Evolutionary conservation across 208 protist species (phyloP).

Genomic region (Acanthamoeba sp.): DNA sequence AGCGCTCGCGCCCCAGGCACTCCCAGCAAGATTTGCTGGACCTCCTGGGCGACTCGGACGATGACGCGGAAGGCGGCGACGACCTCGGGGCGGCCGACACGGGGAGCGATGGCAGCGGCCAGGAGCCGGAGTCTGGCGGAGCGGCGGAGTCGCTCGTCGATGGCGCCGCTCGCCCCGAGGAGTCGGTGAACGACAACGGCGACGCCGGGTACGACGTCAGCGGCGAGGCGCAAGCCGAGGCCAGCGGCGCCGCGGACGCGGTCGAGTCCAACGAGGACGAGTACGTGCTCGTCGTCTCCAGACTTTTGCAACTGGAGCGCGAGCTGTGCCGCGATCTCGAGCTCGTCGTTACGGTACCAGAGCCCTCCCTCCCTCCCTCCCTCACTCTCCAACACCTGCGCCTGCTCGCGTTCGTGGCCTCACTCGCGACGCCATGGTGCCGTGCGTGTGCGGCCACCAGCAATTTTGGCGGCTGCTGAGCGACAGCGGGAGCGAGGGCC

Average conservation of each 20-base stretch:
- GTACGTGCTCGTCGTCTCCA: background rate
- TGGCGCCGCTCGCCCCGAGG: too few species aligned
- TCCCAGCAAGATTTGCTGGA: constrained; percentile 49
- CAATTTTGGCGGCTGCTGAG: constrained; percentile 6
- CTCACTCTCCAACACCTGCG: too few species aligned
- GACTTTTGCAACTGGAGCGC: constrained; percentile 9
- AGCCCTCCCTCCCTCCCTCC: too few species aligned
- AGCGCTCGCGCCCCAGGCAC: background rate
- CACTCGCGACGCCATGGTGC: too few species aligned
- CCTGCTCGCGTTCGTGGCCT: too few species aligned
- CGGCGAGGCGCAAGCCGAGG: background rate
- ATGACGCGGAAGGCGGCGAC: background rate
- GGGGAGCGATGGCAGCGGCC: background rate
- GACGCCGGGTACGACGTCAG: background rate
- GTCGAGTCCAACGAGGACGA: background rate
- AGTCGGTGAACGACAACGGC: background rate
- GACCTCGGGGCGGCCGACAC: background rate
- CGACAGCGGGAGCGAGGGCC: background rate
- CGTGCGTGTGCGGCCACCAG: background rate
- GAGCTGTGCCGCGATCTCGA: constrained; percentile 1
- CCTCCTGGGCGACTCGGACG: background rate
- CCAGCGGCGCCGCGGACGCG: background rate
- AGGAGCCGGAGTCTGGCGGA: background rate
- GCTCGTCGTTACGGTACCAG: background rate
- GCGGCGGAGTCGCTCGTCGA: too few species aligned